Percentiles rank a stretch among this genome's conserved stretches.
These are phyloP conservation scores for Xerocomellus chrysenteron DNA, from an alignment of 768 basidiomycete genomes.

Conservation along the genomic window DNA sequence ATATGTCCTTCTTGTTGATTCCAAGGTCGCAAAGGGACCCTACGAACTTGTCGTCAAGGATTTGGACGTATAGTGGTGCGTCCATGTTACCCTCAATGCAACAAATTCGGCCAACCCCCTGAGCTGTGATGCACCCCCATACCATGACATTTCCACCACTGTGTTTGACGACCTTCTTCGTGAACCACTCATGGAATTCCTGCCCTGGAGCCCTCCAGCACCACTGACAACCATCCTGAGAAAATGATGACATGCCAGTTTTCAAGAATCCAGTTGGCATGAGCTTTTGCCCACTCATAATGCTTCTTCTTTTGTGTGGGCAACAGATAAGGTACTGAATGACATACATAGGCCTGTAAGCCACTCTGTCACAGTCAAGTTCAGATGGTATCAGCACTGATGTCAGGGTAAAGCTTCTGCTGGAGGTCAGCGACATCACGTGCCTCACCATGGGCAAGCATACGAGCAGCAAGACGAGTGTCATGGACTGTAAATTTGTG, in stretches of 20 bases:
- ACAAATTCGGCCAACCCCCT: conserved; percentile 28
- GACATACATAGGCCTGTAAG: background rate
- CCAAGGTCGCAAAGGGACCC: conserved; percentile 26
- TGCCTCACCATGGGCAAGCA: background rate
- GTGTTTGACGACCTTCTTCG: conserved; percentile 34
- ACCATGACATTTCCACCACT: conserved; percentile 37
- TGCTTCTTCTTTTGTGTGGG: conserved; percentile 14
- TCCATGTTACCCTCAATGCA: conserved; percentile 36
- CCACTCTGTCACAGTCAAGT: background rate
- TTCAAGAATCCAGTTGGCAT: conserved; percentile 3
- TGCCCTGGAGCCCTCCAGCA: too few species aligned
- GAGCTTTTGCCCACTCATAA: conserved; percentile 22
- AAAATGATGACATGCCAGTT: conserved; percentile 30
- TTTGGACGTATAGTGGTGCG: conserved; percentile 23
- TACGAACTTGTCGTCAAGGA: conserved; percentile 30
- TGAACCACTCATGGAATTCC: conserved; percentile 23
- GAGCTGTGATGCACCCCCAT: conserved; percentile 35
- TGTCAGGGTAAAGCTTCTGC: too few species aligned
- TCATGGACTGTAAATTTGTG: background rate
- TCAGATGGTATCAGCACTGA: background rate
- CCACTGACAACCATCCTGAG: too few species aligned
- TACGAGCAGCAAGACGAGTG: background rate
- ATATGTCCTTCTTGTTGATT: conserved; percentile 5
- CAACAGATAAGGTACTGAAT: conserved; percentile 22
- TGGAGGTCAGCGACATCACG: background rate